Conservation (phyloP, 768 basidiomycete genomes). For the Mycena filopes region DNA sequence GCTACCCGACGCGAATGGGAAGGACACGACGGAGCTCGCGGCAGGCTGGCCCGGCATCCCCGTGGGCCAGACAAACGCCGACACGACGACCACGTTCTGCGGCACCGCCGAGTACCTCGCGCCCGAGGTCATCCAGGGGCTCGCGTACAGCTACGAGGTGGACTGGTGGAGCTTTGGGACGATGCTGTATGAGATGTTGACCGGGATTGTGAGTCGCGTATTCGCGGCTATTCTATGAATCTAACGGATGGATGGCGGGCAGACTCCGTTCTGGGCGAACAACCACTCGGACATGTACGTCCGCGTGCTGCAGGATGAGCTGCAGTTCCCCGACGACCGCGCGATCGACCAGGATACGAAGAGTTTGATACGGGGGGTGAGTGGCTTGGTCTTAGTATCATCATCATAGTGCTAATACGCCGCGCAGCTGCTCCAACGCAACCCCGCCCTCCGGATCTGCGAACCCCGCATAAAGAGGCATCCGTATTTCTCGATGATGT, state of each 20-base stretch:
- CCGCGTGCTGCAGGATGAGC: conserved; percentile 88
- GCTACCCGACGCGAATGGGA: conserved; percentile 42
- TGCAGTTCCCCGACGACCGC: conserved; percentile 89
- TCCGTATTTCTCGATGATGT: conserved; percentile 96
- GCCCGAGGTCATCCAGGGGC: conserved; percentile 94
- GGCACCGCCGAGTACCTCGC: conserved; percentile 98
- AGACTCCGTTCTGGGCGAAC: conserved; percentile 94
- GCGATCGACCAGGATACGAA: conserved; percentile 96
- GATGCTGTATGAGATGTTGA: conserved; percentile 97
- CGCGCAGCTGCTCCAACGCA: conserved; percentile 86
- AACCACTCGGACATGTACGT: conserved; percentile 97
- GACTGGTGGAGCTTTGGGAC: conserved; percentile 99
- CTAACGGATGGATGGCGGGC: conserved; percentile 14
- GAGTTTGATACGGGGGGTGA: conserved; percentile 92
- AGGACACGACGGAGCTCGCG: conserved; percentile 51
- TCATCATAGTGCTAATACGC: conserved; percentile 12
- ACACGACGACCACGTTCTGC: conserved; percentile 89
- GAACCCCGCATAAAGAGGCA: conserved; percentile 95
- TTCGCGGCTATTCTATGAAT: conserved; percentile 14
- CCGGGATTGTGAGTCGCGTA: conserved; percentile 81
- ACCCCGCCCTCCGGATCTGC: conserved; percentile 89
- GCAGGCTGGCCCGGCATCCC: conserved; percentile 68
- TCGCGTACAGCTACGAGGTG: conserved; percentile 91
- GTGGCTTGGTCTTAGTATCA: conserved; percentile 46
- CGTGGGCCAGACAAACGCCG: conserved; percentile 51